Evolutionary conservation across 305 asterid genomes (phyloP).

Genomic region (Plantago coronopus): DNA sequence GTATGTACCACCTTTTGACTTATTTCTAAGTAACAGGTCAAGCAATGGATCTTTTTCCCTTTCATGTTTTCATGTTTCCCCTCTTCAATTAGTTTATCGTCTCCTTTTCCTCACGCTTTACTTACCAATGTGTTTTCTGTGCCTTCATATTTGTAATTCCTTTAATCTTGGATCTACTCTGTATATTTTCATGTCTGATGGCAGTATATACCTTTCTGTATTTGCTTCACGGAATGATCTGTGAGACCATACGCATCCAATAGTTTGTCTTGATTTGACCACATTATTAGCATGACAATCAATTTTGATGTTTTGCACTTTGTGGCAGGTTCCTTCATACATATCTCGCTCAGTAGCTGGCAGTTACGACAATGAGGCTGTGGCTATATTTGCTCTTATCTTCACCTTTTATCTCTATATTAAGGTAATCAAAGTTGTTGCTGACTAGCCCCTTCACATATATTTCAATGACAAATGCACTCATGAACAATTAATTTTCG

Average conservation of each 20-base stretch:
- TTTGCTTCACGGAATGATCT: conserved; percentile 12
- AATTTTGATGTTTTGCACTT: conserved; percentile 11
- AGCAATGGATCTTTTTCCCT: neutral
- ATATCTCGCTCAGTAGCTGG: conserved; percentile 99
- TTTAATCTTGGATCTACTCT: neutral
- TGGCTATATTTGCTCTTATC: conserved; percentile 95
- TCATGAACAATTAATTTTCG: conserved; percentile 10
- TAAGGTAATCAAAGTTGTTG: conserved; percentile 54
- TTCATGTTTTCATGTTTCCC: neutral
- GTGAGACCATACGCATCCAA: conserved; percentile 3
- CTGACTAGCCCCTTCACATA: conserved; percentile 12
- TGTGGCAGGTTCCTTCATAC: conserved; percentile 88
- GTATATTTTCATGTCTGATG: conserved; percentile 2
- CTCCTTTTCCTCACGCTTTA: neutral
- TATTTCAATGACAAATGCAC: conserved; percentile 8
- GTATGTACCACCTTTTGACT: neutral
- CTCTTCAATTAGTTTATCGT: neutral
- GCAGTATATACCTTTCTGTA: conserved; percentile 8
- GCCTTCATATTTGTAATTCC: neutral
- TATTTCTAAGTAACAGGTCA: neutral
- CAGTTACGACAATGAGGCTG: conserved; percentile 99
- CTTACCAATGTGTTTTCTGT: neutral
- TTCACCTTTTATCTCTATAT: conserved; percentile 92
- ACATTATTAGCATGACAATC: conserved; percentile 10
- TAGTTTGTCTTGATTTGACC: conserved; percentile 11